Percentiles rank a stretch among this genome's conserved stretches.
Evolutionary conservation across 2,329 filamentous ascomycete species (phyloP).

Genomic region (Lachnellula arida): DNA sequence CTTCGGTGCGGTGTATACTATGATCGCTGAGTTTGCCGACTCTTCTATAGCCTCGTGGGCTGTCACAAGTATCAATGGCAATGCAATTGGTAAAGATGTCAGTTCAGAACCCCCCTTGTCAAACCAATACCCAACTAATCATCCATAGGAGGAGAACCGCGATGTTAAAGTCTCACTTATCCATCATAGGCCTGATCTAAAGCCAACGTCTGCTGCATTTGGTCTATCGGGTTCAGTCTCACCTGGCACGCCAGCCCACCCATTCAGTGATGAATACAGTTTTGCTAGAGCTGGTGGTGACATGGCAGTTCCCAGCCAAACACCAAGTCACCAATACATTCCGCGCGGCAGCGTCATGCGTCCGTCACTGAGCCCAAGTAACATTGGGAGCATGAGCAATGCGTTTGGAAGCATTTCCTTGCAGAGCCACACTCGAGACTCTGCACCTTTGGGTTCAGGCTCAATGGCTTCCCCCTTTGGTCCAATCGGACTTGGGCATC

Average conservation of each 20-base stretch:
- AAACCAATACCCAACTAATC: background rate
- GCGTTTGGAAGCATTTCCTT: background rate
- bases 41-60: conserved; percentile 40
- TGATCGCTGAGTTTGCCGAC: conserved; percentile 51
- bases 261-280: background rate
- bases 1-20: conserved; percentile 15
- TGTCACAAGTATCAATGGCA: conserved; percentile 29
- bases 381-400: background rate
- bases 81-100: background rate
- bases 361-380: background rate
- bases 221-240: background rate
- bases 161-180: background rate
- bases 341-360: background rate
- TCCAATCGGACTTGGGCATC: background rate
- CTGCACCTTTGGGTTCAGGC: background rate
- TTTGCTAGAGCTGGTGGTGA: background rate
- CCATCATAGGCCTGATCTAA: background rate
- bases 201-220: background rate
- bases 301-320: background rate
- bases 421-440: background rate
- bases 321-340: background rate
- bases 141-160: background rate
- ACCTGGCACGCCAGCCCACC: background rate
- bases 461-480: background rate
- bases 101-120: background rate